These are phyloP conservation scores for Ulvella scutata DNA, from an alignment of 139 green algal species.

Conservation along the genomic window DNA sequence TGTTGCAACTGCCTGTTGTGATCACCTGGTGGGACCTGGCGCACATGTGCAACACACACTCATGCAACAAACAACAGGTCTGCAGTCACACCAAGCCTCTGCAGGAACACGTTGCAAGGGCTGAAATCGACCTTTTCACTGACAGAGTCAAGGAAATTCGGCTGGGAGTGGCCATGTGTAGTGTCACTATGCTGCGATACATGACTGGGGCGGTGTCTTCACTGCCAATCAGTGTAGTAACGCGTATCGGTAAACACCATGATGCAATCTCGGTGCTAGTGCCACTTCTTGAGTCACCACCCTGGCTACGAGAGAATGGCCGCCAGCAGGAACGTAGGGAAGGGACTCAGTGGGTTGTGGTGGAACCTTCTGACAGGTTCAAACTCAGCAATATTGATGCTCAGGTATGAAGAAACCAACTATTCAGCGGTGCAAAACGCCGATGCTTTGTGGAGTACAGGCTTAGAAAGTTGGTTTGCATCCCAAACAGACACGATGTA, in stretches of 20 bases:
- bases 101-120: background rate
- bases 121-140: background rate
- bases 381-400: slow-evolving; percentile 46
- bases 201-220: background rate
- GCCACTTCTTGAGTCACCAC: slow-evolving; percentile 9
- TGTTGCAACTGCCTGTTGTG: too few relatives aligned
- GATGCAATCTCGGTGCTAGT: background rate
- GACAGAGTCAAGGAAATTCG: background rate
- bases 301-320: slow-evolving; percentile 6
- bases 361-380: slow-evolving; percentile 43
- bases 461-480: too few relatives aligned
- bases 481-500: background rate
- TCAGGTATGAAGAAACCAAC: slow-evolving; percentile 49
- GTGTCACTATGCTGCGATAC: slow-evolving; percentile 42
- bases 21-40: too few relatives aligned
- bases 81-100: background rate
- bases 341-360: slow-evolving; percentile 34
- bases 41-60: too few relatives aligned
- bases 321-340: slow-evolving; percentile 14
- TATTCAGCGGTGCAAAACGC: too few relatives aligned
- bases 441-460: too few relatives aligned
- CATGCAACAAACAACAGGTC: too few relatives aligned
- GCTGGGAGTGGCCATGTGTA: slow-evolving; percentile 41
- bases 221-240: background rate
- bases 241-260: background rate